These are phyloP conservation scores for Penicillium sp. DNA, from an alignment of 2,329 filamentous ascomycete genomes.

Conservation along the genomic window DNA sequence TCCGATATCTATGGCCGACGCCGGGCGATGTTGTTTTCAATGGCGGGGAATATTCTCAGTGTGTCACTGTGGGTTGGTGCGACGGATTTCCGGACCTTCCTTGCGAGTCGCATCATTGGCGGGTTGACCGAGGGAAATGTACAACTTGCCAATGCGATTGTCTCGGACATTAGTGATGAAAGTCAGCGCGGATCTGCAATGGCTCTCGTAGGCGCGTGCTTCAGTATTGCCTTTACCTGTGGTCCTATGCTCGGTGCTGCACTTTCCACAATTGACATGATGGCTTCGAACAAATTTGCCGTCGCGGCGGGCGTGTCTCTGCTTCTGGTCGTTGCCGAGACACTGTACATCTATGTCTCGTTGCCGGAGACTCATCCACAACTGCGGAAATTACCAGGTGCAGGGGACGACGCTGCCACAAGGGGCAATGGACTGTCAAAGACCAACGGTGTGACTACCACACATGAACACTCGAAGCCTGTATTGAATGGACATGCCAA, in stretches of 20 bases:
- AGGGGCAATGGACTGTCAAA: not conserved
- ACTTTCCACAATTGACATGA: not conserved
- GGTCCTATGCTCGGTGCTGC: not conserved
- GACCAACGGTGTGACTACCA: not conserved
- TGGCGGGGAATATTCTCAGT: slow-evolving; percentile 87
- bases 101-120: slow-evolving; percentile 85
- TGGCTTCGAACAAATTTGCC: slow-evolving; percentile 2
- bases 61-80: slow-evolving; percentile 92
- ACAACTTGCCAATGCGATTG: slow-evolving; percentile 91
- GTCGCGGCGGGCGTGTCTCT: not conserved
- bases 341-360: not conserved
- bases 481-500: not conserved
- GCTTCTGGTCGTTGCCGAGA: not conserved
- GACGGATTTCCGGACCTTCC: slow-evolving; percentile 89
- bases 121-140: slow-evolving; percentile 95
- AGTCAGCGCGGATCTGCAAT: slow-evolving; percentile 68
- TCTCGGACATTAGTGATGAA: slow-evolving; percentile 89
- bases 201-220: not conserved
- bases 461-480: not conserved
- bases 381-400: not conserved
- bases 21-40: slow-evolving; percentile 85
- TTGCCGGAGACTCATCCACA: not conserved
- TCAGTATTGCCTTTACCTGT: slow-evolving; percentile 2
- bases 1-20: slow-evolving; percentile 38
- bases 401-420: not conserved